phyloP scores from a whole-genome alignment of 2,329 filamentous ascomycete genomes.

The Xylaria sp. region DNA sequence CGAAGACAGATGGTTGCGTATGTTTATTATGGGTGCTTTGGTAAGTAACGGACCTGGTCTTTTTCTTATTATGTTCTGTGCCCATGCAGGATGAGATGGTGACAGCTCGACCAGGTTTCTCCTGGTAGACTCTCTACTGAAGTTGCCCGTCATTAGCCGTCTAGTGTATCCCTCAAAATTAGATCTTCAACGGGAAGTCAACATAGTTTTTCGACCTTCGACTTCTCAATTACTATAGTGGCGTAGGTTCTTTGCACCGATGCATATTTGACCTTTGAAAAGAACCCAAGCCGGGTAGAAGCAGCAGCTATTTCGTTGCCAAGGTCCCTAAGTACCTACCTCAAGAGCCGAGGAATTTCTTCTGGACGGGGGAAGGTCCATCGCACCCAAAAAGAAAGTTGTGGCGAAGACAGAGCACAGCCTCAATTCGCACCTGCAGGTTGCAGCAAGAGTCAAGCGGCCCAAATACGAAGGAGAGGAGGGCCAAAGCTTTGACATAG shows the following conservation, averaged over 20 bases:
- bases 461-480: slow-evolving; percentile 17
- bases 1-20: neutral
- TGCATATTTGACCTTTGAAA: neutral
- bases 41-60: neutral
- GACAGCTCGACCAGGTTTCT: neutral
- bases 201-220: neutral
- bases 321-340: neutral
- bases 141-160: neutral
- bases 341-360: neutral
- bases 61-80: slow-evolving; percentile 3
- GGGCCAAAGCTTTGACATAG: neutral
- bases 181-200: neutral
- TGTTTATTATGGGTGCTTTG: neutral
- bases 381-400: neutral
- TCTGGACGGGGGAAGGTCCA: too few species aligned
- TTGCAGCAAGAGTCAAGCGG: slow-evolving; percentile 4
- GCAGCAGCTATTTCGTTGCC: neutral
- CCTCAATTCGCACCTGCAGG: slow-evolving; percentile 18
- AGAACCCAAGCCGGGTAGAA: neutral
- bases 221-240: neutral
- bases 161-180: neutral
- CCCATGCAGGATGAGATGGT: slow-evolving; percentile 2
- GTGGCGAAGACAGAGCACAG: slow-evolving; percentile 33
- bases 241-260: neutral
- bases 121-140: neutral